Base-by-base conservation (phyloP, 2,329 filamentous ascomycete species). In the Didymella arachidicola region DNA sequence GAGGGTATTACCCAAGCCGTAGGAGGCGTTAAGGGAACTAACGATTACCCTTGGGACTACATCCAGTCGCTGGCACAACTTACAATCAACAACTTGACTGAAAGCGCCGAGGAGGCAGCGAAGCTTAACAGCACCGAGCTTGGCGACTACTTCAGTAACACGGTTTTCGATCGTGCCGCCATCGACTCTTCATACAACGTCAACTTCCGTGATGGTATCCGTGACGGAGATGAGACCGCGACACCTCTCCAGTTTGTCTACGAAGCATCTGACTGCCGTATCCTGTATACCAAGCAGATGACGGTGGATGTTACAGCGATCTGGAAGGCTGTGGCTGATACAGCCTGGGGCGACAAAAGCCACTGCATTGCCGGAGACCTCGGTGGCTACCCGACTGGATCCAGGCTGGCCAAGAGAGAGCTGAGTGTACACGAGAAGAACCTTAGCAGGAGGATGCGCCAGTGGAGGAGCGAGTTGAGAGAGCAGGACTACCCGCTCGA, bases 1-100 rank as follows among this genome's bases (percentile, higher is more conserved):
- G 66, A 79, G 0, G 78, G 76, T 3, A 81, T 83, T 0, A 89
- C 88, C 0, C 76, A 78, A 61, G 76, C 76, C 34, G 78, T 89
- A 18, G 87, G 87, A n/a, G 88, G 87, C n/a, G 82, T 86, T 46
- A 87, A 88, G 66, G 88, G 88, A 30, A 77, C 78, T 0, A 79
- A 82, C 62, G 68, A 74, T 56, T 64, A 54, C 19, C 65, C 67
- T 0, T 76, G 71, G 72, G 51, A 50, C 22, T 73, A 71, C 59
- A 75, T 78, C 49, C 72, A 76, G 47, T 53, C 53, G 22, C 49
- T 70, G 7, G 67, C 62, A 2, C 65, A 73, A 45, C 65, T 59
- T 52, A 57, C 69, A 8, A 55, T 72, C n/a, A 57, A 51, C 18
- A 60, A 71, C 29, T 56, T 70, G 11, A 67, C 68, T 7, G 61